Percentiles rank a stretch among this genome's conserved stretches.
Conservation (phyloP, 192 early-diverging fungal species). For the Gorgonomyces haynaldii region DNA sequence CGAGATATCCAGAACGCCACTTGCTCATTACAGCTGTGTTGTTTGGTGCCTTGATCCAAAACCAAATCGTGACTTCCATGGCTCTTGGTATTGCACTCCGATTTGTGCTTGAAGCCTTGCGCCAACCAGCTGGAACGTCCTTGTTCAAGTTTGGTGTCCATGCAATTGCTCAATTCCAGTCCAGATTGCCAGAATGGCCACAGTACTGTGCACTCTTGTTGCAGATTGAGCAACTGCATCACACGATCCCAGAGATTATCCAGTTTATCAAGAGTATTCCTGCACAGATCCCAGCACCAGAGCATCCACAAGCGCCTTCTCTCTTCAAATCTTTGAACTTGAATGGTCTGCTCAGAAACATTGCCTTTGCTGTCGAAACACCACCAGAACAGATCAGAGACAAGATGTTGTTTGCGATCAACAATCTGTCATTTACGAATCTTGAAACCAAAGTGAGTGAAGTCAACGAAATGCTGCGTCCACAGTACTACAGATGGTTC, state of each 20-base stretch:
- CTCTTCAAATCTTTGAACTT: conserved; percentile 52
- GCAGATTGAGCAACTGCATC: conserved; percentile 72
- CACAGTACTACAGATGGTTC: conserved; percentile 75
- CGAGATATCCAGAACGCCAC: conserved; percentile 88
- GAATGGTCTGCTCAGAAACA: conserved; percentile 35
- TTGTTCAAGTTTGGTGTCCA: conserved; percentile 86
- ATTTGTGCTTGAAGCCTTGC: conserved; percentile 77
- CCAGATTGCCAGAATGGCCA: conserved; percentile 79
- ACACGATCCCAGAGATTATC: conserved; percentile 63
- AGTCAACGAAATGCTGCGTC: conserved; percentile 61
- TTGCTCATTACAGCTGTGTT: conserved; percentile 77
- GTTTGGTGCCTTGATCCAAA: conserved; percentile 83
- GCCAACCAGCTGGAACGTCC: conserved; percentile 63
- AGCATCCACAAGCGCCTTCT: background rate
- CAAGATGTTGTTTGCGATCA: conserved; percentile 94
- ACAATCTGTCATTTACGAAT: conserved; percentile 85
- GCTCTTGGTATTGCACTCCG: conserved; percentile 80
- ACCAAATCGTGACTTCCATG: conserved; percentile 68
- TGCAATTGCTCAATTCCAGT: conserved; percentile 72
- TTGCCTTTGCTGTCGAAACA: conserved; percentile 32
- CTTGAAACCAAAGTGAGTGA: conserved; percentile 64
- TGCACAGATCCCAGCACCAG: conserved; percentile 4
- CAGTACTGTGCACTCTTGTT: conserved; percentile 73
- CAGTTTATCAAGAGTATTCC: conserved; percentile 45
- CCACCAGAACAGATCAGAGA: conserved; percentile 62